Base-by-base conservation (phyloP, 169 alveolate species). In the Cryptosporidium canis region DNA sequence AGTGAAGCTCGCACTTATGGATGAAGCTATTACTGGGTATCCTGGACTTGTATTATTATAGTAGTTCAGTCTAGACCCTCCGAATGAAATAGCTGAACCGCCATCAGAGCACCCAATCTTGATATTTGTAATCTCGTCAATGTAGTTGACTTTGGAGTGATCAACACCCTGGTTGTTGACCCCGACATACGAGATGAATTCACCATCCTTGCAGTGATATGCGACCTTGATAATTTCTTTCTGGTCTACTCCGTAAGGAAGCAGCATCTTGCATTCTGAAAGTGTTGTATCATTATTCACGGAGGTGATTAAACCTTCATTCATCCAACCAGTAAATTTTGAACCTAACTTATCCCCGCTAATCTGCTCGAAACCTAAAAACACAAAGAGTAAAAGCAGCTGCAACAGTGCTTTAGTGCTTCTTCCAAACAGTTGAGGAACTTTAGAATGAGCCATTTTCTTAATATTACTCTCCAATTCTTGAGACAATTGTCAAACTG, bases 21-120 rank as follows among this genome's bases (percentile, higher is more conserved):
- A 53, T 1, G 87, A 27, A 37, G 14, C 14, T 11, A 77, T 41
- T n/a, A 61, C 39, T 37, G 87, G 87, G 33, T 24, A 77, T 41
- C 70, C 70, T 6, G 55, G 35, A 35, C 24, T 58, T 9, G 87
- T 77, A 63, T 37, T 77, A 61, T 77, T 77, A 45, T 77, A 77
- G 55, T 77, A 77, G n/a, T 27, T 44, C 7, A 77, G 24, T 43
- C 33, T 61, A 27, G 87, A 77, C 21, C 87, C 87, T 56, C 87
- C 87, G 45, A 77, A 77, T 7, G 87, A 77, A 24, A 77, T 58
- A 56, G 24, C 55, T 14, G 87, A 77, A 27, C 27, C 55, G 5
- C 87, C 58, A 63, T 77, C 65, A 7, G 87, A 77, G 27, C 87
- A 77, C 18, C 87, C 87, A 18, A 77, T 56, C 45, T 45, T 77